These are phyloP conservation scores for Kluyveromyces siamensis DNA, from an alignment of 805 yeast species.

Conservation along the genomic window DNA sequence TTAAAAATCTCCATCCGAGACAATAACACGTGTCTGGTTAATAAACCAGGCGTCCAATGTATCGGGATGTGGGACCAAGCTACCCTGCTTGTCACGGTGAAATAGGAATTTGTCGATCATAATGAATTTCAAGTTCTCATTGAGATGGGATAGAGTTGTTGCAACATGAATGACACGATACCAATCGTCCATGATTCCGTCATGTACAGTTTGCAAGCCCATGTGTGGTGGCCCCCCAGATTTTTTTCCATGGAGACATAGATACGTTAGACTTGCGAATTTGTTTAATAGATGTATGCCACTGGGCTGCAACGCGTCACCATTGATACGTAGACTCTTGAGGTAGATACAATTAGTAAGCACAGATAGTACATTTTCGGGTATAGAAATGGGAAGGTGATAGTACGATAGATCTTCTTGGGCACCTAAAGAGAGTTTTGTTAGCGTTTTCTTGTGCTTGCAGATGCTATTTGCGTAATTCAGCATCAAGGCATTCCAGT, in stretches of 20 bases:
- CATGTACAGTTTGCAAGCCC: conserved; percentile 46
- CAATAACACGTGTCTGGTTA: conserved; percentile 24
- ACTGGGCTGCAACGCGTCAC: conserved; percentile 24
- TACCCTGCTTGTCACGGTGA: conserved; percentile 23
- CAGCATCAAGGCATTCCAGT: conserved; percentile 17
- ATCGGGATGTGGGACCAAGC: conserved; percentile 33
- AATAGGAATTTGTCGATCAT: conserved; percentile 43
- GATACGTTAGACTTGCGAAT: conserved; percentile 22
- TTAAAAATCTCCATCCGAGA: conserved; percentile 5
- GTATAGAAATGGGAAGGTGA: conserved; percentile 25
- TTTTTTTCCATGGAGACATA: conserved; percentile 41
- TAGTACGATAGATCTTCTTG: conserved; percentile 31
- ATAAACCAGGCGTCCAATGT: conserved; percentile 42
- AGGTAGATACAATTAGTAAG: conserved; percentile 20
- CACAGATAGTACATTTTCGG: conserved; percentile 13
- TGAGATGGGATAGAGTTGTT: conserved; percentile 27
- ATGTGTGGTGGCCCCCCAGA: conserved; percentile 47
- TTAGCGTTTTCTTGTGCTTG: conserved; percentile 15
- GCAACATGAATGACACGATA: conserved; percentile 48
- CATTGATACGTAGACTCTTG: conserved; percentile 34
- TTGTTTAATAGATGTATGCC: conserved; percentile 20
- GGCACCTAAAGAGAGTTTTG: conserved; percentile 33
- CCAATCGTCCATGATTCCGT: conserved; percentile 50
- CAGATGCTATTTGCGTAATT: conserved; percentile 13
- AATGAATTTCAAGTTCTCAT: conserved; percentile 31